Evolutionary conservation across 2,329 filamentous ascomycete genomes (phyloP).

Genomic region (Purpureocillium takamizusanense): DNA sequence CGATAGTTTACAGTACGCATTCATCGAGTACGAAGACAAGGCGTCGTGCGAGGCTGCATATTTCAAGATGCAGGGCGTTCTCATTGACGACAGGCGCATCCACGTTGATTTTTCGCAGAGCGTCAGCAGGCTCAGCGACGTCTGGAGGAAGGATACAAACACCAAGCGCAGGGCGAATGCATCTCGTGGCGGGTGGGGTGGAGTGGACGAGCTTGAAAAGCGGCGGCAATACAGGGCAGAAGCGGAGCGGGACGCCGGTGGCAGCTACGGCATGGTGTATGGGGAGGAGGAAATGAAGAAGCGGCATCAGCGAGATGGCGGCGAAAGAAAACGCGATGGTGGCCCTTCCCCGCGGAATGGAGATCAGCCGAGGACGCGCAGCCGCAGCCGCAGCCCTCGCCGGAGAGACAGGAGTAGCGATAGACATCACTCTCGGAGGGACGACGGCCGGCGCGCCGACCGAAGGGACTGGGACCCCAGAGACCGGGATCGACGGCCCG

Average conservation of each 20-base stretch:
- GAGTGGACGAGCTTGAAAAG: slow-evolving; percentile 80
- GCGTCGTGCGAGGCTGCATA: slow-evolving; percentile 90
- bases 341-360: slow-evolving; percentile 2
- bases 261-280: slow-evolving; percentile 72
- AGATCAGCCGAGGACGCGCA: neutral
- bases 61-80: slow-evolving; percentile 96
- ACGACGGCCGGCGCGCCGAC: slow-evolving; percentile 15
- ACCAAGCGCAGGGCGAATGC: slow-evolving; percentile 57
- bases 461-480: slow-evolving; percentile 12
- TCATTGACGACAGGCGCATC: slow-evolving; percentile 95
- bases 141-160: slow-evolving; percentile 81
- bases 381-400: slow-evolving; percentile 27
- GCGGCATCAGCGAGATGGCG: slow-evolving; percentile 32
- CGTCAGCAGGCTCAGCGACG: slow-evolving; percentile 76
- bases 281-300: slow-evolving; percentile 60
- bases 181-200: slow-evolving; percentile 73
- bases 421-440: slow-evolving; percentile 18
- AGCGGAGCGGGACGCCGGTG: slow-evolving; percentile 32
- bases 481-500: slow-evolving; percentile 9
- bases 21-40: slow-evolving; percentile 93
- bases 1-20: slow-evolving; percentile 93
- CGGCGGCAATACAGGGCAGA: slow-evolving; percentile 80
- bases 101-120: slow-evolving; percentile 98
- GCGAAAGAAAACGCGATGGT: slow-evolving; percentile 13
- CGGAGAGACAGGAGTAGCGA: slow-evolving; percentile 22